Base-by-base conservation (phyloP, 306 rosid species). In the Trifolium pratense region DNA sequence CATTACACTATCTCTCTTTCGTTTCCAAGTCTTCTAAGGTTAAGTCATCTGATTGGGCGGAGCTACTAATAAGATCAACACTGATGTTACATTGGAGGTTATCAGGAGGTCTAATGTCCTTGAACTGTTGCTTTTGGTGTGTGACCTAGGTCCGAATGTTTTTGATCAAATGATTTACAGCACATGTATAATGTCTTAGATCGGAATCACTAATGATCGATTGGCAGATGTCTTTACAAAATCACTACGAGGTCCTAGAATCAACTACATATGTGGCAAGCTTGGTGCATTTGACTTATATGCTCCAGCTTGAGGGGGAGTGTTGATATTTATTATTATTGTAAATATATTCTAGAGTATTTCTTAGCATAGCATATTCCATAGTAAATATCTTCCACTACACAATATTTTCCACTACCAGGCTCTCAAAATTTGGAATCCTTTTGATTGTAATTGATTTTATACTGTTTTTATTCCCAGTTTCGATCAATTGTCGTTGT, bases 1-100 rank as follows among this genome's bases (percentile, higher is more conserved):
- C 21, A 58, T 52, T 52, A 51, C 46, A 36, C 16, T 63, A 17
- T 71, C 66, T 25, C 40, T 59, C 43, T 49, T 37, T 61, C 55
- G 8, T 51, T 29, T 39, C 25, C 23, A n/a, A 21, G 56, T 23
- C 15, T 46, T 29, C 43, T 26, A 46, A 46, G n/a, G 26, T 46
- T 3, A 67, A 66, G 23, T 23, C 40, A 43, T 66, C 21, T 18
- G 21, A 40, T 23, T 43, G 23, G 71, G 18, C 2, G 4, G 16
- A 26, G 43, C 16, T 32, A 67, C 58, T 46, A 46, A 26, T 46
- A 45, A 9, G 25, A 68, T n/a, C 59, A 46, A 46, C 18, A 25
- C 9, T 68, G 42, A 68, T 68, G 53, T 13, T 23, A 40, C 25
- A 42, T 42, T 66, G 36, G 53, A 42, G 37, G 12, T 66, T 42